Evolutionary conservation across 2,329 filamentous ascomycete genomes (phyloP), one percentile per base, ranked within the genome.

Genomic region (Talaromyces sp.): DNA sequence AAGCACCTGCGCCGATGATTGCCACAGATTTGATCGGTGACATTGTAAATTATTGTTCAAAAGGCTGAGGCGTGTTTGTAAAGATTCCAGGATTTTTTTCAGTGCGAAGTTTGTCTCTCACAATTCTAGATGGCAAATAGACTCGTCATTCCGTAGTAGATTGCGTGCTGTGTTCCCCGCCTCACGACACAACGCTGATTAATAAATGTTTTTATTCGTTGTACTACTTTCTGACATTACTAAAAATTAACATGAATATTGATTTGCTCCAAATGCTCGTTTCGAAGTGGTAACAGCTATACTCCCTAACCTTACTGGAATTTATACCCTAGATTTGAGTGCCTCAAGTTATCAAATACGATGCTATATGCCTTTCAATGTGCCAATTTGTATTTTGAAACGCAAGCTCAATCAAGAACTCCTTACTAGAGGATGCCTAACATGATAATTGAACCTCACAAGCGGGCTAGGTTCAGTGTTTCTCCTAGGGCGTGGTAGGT

Each of bases 401-500:
- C n/a, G 17, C 17, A 8, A 54, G 10, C 26, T 54, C 10, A 32
- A 24, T 31, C 4, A 50, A 26, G 9, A 8, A 24, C 12, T 26
- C 2, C 8, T 11, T 24, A 8, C 3, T 7, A 50, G 12, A 8
- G 26, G 24, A 24, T 11, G 9, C 24, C 2, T 12, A 26, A 14
- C 43, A 50, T 7, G 10, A 12, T 35, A 9, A 50, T 24, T 9
- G 14, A 19, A 57, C 35, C 31, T 58, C 27, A 71, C 66, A 76
- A 64, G 17, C 73, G 67, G 6, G 69, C 64, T 31, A 75, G 67
- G 32, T 71, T 69, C 12, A 69, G 63, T 46, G 65, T 61, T 61
- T 77, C 74, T 41, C 71, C 72, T 1, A 71, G 84, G 0, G 82
- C 85, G 62, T 87, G 74, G 69, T 88, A 88, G 10, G 78, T 80